These are phyloP conservation scores for Penicillium sp. DNA, from an alignment of 2,329 filamentous ascomycete genomes.

Conservation along the genomic window DNA sequence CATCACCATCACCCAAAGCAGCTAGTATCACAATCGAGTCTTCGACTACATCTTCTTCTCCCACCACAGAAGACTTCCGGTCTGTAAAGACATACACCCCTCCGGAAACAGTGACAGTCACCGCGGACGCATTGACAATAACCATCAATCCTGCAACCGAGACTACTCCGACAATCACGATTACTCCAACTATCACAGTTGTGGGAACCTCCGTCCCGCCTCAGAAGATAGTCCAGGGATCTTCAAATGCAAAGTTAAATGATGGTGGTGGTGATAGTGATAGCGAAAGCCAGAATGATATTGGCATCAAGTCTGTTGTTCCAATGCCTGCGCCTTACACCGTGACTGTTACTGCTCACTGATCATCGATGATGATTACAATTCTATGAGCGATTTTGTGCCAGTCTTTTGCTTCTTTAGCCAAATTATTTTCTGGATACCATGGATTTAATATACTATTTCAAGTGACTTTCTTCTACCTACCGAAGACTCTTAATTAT, in stretches of 20 bases:
- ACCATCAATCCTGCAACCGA: conserved; percentile 1
- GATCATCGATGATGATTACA: too few species aligned
- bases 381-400: too few species aligned
- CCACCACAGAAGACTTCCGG: background rate
- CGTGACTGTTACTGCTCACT: conserved; percentile 18
- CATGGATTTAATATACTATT: background rate
- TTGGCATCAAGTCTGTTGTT: conserved; percentile 12
- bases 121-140: background rate
- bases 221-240: background rate
- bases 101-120: background rate
- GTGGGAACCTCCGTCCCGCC: background rate
- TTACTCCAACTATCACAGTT: background rate
- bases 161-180: conserved; percentile 1
- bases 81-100: background rate
- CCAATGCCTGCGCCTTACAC: conserved; percentile 17
- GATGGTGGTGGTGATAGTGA: background rate
- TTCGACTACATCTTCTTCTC: background rate
- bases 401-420: background rate
- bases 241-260: background rate
- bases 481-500: too few species aligned
- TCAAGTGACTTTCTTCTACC: too few species aligned
- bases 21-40: background rate
- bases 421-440: background rate
- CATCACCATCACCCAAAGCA: background rate
- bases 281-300: background rate